phyloP scores from a whole-genome alignment of 2,329 filamentous ascomycete genomes.

The Ophioceras dolichostomum region DNA sequence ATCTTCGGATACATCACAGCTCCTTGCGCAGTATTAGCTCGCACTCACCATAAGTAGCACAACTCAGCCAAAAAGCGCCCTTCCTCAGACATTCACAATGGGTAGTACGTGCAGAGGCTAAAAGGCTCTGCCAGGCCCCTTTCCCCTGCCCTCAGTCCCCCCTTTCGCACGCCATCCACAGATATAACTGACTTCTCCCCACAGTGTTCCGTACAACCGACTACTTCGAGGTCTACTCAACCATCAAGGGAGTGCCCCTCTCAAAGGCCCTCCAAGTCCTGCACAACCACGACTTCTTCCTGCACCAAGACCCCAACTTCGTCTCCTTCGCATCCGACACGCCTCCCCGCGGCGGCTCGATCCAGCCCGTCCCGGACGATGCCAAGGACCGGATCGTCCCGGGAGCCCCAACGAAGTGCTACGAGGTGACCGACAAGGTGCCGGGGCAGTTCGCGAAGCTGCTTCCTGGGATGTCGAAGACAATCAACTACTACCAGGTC shows the following conservation, averaged over 20 bases:
- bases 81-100: too few species aligned
- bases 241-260: not conserved
- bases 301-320: not conserved
- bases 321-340: not conserved
- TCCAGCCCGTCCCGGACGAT: not conserved
- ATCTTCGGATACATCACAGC: too few species aligned
- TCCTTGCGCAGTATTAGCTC: too few species aligned
- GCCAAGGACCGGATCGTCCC: not conserved
- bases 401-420: slow-evolving; percentile 1
- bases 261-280: not conserved
- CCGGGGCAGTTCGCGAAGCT: slow-evolving; percentile 1
- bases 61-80: too few species aligned
- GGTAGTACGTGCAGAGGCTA: too few species aligned
- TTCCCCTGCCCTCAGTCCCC: too few species aligned
- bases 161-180: too few species aligned
- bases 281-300: slow-evolving; percentile 2
- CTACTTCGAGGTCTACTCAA: not conserved
- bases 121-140: too few species aligned
- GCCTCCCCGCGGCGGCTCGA: not conserved
- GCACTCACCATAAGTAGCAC: too few species aligned
- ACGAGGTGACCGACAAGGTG: slow-evolving; percentile 2
- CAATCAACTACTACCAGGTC: slow-evolving; percentile 3
- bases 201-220: slow-evolving; percentile 2
- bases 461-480: not conserved
- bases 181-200: too few species aligned